Conservation (phyloP, 768 basidiomycete species). For the Suillus discolor region DNA sequence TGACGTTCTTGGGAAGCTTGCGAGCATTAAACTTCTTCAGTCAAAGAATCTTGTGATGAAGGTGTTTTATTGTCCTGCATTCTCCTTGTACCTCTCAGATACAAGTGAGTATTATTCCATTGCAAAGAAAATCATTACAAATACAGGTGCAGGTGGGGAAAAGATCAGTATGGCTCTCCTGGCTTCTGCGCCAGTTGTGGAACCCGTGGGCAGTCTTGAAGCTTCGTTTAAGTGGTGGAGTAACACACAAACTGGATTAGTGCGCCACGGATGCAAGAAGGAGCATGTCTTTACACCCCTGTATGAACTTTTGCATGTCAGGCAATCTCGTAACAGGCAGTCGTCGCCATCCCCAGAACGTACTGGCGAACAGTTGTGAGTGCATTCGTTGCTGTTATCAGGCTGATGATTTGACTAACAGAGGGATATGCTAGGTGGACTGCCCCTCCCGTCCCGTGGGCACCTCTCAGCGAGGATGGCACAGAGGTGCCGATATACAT, state of each 20-base stretch:
- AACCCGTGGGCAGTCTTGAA: background rate
- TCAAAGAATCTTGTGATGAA: conserved; percentile 25
- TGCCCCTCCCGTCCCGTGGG: background rate
- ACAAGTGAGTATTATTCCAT: background rate
- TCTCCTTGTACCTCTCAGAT: conserved; percentile 17
- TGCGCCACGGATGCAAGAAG: background rate
- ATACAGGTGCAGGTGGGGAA: background rate
- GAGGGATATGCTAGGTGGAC: background rate
- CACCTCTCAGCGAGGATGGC: conserved; percentile 1
- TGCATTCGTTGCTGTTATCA: no score
- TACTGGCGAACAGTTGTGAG: conserved; percentile 2
- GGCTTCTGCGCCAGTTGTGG: background rate
- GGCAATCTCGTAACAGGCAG: background rate
- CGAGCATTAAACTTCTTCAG: conserved; percentile 14
- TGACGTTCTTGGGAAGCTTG: conserved; percentile 17
- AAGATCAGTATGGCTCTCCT: conserved; percentile 2
- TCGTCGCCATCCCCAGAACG: conserved; percentile 4
- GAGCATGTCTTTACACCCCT: conserved; percentile 5
- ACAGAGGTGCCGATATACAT: background rate
- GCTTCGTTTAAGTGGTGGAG: conserved; percentile 1
- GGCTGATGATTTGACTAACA: background rate
- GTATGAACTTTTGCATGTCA: conserved; percentile 5
- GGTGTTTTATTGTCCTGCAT: conserved; percentile 24
- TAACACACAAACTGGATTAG: background rate
- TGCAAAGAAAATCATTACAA: background rate